Conservation (phyloP, 2,329 filamentous ascomycete species). For the Fusarium tricinctum region DNA sequence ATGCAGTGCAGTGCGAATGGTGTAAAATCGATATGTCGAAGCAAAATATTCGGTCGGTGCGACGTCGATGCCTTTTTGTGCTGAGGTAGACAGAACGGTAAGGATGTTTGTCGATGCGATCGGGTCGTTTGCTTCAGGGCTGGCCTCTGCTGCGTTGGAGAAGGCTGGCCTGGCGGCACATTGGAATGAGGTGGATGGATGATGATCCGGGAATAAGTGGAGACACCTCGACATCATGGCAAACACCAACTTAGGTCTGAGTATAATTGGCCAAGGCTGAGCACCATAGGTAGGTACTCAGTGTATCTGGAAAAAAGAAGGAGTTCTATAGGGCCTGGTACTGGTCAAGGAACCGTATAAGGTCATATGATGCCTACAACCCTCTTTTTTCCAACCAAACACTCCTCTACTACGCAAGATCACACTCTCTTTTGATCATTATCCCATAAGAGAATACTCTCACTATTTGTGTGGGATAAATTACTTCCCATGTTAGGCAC, state of each 20-base stretch:
- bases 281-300: too few species aligned
- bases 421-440: background rate
- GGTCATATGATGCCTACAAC: background rate
- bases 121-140: slow-evolving; percentile 37
- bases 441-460: background rate
- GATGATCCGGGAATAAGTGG: slow-evolving; percentile 57
- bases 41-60: slow-evolving; percentile 35
- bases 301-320: background rate
- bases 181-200: slow-evolving; percentile 37
- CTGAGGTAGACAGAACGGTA: slow-evolving; percentile 44
- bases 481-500: background rate
- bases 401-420: background rate
- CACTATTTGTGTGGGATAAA: background rate
- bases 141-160: slow-evolving; percentile 44
- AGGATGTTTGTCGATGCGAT: slow-evolving; percentile 42
- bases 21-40: slow-evolving; percentile 34
- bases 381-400: background rate
- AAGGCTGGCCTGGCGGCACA: slow-evolving; percentile 51
- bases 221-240: slow-evolving; percentile 53
- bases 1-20: slow-evolving; percentile 19
- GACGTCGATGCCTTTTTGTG: slow-evolving; percentile 42
- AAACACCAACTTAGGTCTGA: slow-evolving; percentile 49
- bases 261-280: background rate
- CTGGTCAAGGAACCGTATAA: background rate
- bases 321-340: background rate